Conservation (phyloP, 1,284 basidiomycete species). For the Irpex sp. region DNA sequence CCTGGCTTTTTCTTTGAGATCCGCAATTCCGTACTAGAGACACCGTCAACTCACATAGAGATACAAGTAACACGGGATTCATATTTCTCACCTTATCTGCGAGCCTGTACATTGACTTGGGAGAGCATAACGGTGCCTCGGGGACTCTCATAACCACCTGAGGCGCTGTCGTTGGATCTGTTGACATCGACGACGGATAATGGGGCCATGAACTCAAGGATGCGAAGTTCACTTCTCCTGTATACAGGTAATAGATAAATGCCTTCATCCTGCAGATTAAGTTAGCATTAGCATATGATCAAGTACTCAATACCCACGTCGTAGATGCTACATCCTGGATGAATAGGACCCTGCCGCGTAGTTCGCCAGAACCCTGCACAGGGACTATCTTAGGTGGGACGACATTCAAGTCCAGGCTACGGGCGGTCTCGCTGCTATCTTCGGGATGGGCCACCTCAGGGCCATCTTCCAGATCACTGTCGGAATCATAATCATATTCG, state of each 20-base stretch:
- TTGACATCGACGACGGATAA: neutral
- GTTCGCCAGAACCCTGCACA: neutral
- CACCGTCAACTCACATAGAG: too few species aligned
- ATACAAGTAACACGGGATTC: neutral
- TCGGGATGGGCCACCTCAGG: neutral
- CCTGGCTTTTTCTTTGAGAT: constrained; percentile 12
- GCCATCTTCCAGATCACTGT: constrained; percentile 10
- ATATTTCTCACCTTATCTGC: constrained; percentile 13
- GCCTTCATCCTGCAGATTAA: neutral
- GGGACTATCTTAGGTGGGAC: neutral
- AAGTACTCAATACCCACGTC: neutral
- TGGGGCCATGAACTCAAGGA: neutral
- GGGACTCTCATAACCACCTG: neutral
- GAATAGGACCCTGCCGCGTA: neutral
- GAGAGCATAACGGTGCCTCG: constrained; percentile 1
- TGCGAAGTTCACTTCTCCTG: neutral
- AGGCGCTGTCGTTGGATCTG: neutral
- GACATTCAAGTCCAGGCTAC: neutral
- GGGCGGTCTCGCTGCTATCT: neutral
- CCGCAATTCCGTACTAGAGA: constrained; percentile 6
- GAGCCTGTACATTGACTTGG: constrained; percentile 19
- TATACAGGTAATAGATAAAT: neutral
- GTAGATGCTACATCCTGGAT: neutral
- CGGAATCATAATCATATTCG: constrained; percentile 14
- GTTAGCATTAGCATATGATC: neutral